Evolutionary conservation across 1,284 basidiomycete species (phyloP).

Genomic region (Pseudozyma sp.): DNA sequence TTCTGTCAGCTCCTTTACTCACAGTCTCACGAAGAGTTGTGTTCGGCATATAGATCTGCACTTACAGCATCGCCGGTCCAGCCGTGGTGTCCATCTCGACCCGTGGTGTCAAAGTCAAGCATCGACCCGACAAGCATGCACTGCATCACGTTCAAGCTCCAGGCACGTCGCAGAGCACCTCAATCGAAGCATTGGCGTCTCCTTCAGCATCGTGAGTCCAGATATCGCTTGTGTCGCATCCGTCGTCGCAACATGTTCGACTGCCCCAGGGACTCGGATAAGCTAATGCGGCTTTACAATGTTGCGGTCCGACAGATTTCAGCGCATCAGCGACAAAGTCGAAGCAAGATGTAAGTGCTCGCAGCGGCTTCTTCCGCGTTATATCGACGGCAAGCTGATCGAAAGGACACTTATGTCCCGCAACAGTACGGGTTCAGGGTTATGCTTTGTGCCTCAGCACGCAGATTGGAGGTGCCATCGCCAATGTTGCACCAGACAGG

Average conservation of each 20-base stretch:
- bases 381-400: background rate
- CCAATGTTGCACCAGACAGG: background rate
- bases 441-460: slow-evolving; percentile 18
- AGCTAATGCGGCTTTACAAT: background rate
- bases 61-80: slow-evolving; percentile 2
- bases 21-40: background rate
- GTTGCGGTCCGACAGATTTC: slow-evolving; percentile 9
- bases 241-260: too few species aligned
- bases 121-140: background rate
- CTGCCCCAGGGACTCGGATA: too few species aligned
- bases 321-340: slow-evolving; percentile 12
- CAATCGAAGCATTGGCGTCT: background rate
- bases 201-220: slow-evolving; percentile 18
- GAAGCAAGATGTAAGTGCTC: slow-evolving; percentile 16
- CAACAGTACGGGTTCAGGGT: slow-evolving; percentile 15
- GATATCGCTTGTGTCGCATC: background rate
- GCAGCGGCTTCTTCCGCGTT: too few species aligned
- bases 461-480: background rate
- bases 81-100: background rate
- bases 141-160: slow-evolving; percentile 19
- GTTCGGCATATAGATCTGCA: slow-evolving; percentile 19
- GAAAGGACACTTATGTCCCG: background rate
- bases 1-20: background rate
- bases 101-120: background rate
- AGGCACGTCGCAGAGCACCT: background rate